Evolutionary conservation across 345 rosid species (phyloP).

Genomic region (Noccaea caerulescens): DNA sequence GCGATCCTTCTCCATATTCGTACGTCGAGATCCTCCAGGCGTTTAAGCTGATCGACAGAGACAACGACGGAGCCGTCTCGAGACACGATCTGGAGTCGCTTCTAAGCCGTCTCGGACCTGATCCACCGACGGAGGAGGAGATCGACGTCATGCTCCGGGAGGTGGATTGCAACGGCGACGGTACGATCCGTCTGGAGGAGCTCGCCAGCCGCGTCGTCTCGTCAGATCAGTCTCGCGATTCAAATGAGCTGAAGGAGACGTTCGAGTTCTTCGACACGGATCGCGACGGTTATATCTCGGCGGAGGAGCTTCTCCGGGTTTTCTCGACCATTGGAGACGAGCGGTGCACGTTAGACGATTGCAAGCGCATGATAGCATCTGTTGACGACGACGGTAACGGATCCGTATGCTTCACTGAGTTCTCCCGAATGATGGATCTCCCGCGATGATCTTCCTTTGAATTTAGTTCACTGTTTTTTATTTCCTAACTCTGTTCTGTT

Average conservation of each 20-base stretch:
- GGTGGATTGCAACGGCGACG: slow-evolving; percentile 43
- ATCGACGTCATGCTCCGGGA: slow-evolving; percentile 57
- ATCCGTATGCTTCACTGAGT: slow-evolving; percentile 87
- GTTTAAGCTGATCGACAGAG: slow-evolving; percentile 57
- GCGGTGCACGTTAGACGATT: slow-evolving; percentile 78
- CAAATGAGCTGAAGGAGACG: slow-evolving; percentile 69
- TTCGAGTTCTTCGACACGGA: slow-evolving; percentile 83
- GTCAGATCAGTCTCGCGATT: slow-evolving; percentile 31
- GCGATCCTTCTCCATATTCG: slow-evolving; percentile 40
- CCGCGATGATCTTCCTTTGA: slow-evolving; percentile 33
- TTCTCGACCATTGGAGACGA: slow-evolving; percentile 66
- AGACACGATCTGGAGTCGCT: slow-evolving; percentile 66
- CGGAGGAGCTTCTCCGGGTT: slow-evolving; percentile 65
- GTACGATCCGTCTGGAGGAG: slow-evolving; percentile 56
- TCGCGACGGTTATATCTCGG: slow-evolving; percentile 82
- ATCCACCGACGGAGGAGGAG: slow-evolving; percentile 61
- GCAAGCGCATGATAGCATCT: slow-evolving; percentile 76
- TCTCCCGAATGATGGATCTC: slow-evolving; percentile 74
- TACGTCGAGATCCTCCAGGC: slow-evolving; percentile 55
- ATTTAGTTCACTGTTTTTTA: background rate
- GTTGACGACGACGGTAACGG: slow-evolving; percentile 80
- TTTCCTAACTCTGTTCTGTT: too few species aligned
- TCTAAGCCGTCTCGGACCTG: slow-evolving; percentile 55
- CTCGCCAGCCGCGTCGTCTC: slow-evolving; percentile 52
- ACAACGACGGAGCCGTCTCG: slow-evolving; percentile 63